A percentile compares a stretch with the other conserved stretches of the same genome.
These are phyloP conservation scores for Hyaloperonospora arabidopsidis DNA, from an alignment of 352 stramenopile species.

Conservation along the genomic window DNA sequence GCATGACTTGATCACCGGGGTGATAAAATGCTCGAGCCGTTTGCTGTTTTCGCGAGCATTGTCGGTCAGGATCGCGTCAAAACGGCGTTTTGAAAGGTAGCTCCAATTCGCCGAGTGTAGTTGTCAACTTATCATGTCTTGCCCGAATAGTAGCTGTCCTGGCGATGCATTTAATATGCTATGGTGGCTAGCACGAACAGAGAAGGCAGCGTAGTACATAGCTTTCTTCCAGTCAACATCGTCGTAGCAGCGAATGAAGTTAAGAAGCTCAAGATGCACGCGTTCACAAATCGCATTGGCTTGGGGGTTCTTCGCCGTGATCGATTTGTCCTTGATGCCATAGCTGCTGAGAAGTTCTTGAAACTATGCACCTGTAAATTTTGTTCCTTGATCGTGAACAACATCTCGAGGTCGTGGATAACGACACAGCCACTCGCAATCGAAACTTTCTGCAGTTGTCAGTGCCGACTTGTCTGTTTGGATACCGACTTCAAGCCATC, in stretches of 20 bases:
- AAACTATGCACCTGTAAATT: conserved; percentile 10
- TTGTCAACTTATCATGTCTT: conserved; percentile 11
- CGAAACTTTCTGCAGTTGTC: not conserved
- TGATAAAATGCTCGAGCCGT: conserved; percentile 13
- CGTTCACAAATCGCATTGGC: conserved; percentile 12
- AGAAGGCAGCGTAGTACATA: conserved; percentile 8
- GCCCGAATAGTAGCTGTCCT: conserved; percentile 5
- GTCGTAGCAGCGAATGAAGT: conserved; percentile 1
- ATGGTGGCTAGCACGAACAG: conserved; percentile 13
- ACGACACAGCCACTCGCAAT: not conserved
- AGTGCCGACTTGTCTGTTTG: too few species aligned
- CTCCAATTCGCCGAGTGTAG: conserved; percentile 12
- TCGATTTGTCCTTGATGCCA: conserved; percentile 3
- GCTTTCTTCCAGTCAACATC: not conserved
- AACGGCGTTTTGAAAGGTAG: conserved; percentile 10
- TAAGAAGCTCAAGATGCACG: conserved; percentile 10
- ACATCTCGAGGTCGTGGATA: conserved; percentile 2
- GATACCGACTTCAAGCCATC: too few species aligned
- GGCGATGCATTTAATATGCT: conserved; percentile 8
- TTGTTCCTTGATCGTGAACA: conserved; percentile 5
- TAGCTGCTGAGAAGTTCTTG: not conserved
- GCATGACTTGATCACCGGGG: conserved; percentile 3
- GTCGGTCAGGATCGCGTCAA: conserved; percentile 8
- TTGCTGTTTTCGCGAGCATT: conserved; percentile 16
- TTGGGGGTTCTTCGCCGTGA: conserved; percentile 6